These are phyloP conservation scores for Amanita pseudoporphyria DNA, from an alignment of 768 basidiomycete genomes.

Conservation along the genomic window DNA sequence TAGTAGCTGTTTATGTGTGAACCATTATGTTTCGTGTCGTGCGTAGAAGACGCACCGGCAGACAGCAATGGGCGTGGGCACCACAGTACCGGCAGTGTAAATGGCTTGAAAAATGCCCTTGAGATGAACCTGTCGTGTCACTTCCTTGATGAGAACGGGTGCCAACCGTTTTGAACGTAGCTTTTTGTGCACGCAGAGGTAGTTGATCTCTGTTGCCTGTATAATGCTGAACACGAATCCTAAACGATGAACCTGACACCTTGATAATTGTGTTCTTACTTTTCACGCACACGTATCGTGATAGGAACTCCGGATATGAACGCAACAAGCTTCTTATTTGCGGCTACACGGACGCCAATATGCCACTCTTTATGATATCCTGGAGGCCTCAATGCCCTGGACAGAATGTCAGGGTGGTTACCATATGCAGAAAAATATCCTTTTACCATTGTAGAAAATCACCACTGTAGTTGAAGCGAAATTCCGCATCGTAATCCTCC, in stretches of 20 bases:
- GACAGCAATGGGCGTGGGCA: constrained; percentile 88
- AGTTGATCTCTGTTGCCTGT: constrained; percentile 86
- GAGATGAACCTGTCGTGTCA: constrained; percentile 87
- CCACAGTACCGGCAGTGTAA: constrained; percentile 88
- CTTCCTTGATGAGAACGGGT: constrained; percentile 95
- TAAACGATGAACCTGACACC: not conserved
- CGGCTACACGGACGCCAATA: constrained; percentile 83
- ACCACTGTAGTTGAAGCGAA: constrained; percentile 92
- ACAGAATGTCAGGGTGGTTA: not conserved
- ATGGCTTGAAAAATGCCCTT: constrained; percentile 93
- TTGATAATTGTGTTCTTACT: constrained; percentile 38
- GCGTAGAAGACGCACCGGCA: constrained; percentile 47
- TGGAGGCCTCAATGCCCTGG: constrained; percentile 89
- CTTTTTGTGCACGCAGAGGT: constrained; percentile 96
- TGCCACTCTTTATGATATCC: constrained; percentile 95
- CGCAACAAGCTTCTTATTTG: constrained; percentile 89
- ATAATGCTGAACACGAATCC: constrained; percentile 39
- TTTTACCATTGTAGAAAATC: constrained; percentile 87
- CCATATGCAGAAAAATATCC: constrained; percentile 1
- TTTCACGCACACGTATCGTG: constrained; percentile 70
- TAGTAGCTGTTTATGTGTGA: constrained; percentile 51
- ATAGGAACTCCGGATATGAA: constrained; percentile 95
- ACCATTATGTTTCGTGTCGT: not conserved
- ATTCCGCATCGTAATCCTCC: constrained; percentile 92
- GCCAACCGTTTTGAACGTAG: constrained; percentile 90